phyloP scores from a whole-genome alignment of 768 basidiomycete species.

The Tremella yokohamensis region DNA sequence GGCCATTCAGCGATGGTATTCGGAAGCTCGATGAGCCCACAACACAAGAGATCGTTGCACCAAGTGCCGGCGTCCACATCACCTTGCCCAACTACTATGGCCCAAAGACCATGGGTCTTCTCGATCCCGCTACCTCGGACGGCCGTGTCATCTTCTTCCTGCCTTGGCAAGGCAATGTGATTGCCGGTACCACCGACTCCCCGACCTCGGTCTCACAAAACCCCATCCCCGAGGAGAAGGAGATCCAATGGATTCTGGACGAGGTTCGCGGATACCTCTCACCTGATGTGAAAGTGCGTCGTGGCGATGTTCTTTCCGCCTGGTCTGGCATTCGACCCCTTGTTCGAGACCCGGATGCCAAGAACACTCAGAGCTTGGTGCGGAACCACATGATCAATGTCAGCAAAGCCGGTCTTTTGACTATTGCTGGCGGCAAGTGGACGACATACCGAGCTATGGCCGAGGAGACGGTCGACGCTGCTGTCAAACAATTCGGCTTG shows the following conservation, averaged over 20 bases:
- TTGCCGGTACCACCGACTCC: conserved; percentile 93
- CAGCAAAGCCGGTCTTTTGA: conserved; percentile 73
- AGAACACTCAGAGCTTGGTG: conserved; percentile 80
- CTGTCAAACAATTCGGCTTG: conserved; percentile 73
- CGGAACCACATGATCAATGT: conserved; percentile 90
- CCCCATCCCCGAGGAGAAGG: conserved; percentile 82
- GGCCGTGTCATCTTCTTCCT: conserved; percentile 98
- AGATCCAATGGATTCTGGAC: conserved; percentile 93
- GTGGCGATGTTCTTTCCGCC: conserved; percentile 90
- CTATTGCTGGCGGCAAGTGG: conserved; percentile 98
- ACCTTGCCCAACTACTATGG: conserved; percentile 97
- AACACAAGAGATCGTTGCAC: conserved; percentile 75
- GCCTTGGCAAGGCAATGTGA: conserved; percentile 96
- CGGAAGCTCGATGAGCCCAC: conserved; percentile 66
- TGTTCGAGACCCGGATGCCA: conserved; percentile 72
- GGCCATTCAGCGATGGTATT: conserved; percentile 84
- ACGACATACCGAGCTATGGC: conserved; percentile 94
- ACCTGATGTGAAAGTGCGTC: conserved; percentile 86
- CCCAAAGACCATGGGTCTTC: conserved; percentile 82
- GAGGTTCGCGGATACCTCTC: conserved; percentile 85
- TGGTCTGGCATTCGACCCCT: conserved; percentile 91
- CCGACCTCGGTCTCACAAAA: conserved; percentile 68
- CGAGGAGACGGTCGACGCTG: conserved; percentile 84
- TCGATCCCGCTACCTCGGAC: conserved; percentile 92
- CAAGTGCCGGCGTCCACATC: conserved; percentile 91